These are phyloP conservation scores for Epichloe glyceriae DNA, from an alignment of 2,329 filamentous ascomycete species.

Conservation along the genomic window DNA sequence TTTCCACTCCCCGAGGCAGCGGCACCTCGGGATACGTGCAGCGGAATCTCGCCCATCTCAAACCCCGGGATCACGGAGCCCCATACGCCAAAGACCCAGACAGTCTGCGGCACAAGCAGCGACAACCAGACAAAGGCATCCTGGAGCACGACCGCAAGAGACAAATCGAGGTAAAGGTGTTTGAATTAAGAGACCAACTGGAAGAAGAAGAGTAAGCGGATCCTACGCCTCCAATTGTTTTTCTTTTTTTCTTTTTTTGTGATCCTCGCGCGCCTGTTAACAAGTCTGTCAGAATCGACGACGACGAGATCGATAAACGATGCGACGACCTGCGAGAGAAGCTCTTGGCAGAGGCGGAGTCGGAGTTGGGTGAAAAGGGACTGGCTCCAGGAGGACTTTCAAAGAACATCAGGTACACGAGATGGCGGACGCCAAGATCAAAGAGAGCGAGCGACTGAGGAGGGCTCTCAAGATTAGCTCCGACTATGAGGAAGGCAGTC, in stretches of 20 bases:
- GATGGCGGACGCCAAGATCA: constrained; percentile 88
- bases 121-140: constrained; percentile 83
- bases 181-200: constrained; percentile 79
- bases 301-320: constrained; percentile 75
- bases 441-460: constrained; percentile 80
- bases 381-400: constrained; percentile 39
- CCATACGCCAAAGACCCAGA: constrained; percentile 66
- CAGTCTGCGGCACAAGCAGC: constrained; percentile 58
- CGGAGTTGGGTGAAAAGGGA: constrained; percentile 20
- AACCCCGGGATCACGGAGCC: constrained; percentile 64
- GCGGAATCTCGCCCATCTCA: constrained; percentile 81
- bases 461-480: constrained; percentile 77
- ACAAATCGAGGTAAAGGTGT: constrained; percentile 83
- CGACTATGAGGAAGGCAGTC: constrained; percentile 73
- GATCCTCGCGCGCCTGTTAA: constrained; percentile 4
- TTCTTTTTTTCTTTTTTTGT: background rate
- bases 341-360: constrained; percentile 25
- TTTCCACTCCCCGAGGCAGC: constrained; percentile 84
- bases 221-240: background rate
- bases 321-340: constrained; percentile 30
- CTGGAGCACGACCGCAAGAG: constrained; percentile 88
- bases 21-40: constrained; percentile 97
- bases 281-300: constrained; percentile 46
- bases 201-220: constrained; percentile 65
- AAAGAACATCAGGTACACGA: constrained; percentile 95